Base-by-base conservation (phyloP, 371 early-diverging fungal genomes). In the Apophysomyces trapeziformis region DNA sequence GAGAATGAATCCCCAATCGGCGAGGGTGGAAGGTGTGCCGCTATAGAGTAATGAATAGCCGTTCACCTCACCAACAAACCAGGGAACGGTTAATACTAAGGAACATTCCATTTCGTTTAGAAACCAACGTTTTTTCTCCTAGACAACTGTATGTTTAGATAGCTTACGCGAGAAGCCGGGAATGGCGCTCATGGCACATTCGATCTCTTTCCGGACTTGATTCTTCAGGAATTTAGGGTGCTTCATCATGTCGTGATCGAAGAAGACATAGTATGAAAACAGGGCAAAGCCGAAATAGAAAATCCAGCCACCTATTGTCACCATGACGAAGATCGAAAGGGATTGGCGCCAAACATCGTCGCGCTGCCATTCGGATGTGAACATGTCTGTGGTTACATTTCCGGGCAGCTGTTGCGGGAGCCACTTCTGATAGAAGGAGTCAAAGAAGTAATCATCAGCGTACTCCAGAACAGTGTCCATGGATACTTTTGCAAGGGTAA, bases 201-300 rank as follows among this genome's bases (percentile, higher is more conserved):
- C 73, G 63, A 97, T 95, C 73, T 98, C 98, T 68, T 89, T 78
- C 36, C 84, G 75, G 59, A 96, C 87, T 79, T 98, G 98, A 73
- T 95, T 92, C 69, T 86, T 88, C 63, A 98, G 84, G 67, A 89
- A 96, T 73, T 95, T 95, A 13, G 97, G 97, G 71, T 98, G 96
- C 76, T 92, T 90, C 86, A 89, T 88, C 13, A 90, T 91, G 39
- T 87, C 86, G 67, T 93, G 87, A 75, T 98, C 97, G 77, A 91
- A 98, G n/a, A 96, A 74, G 35, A 92, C 69, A 70, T 83, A 85
- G 79, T 94, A 98, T 38, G 93, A 90, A 32, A 92, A 66, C 6
- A 85, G 71, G 1, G 96, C 91, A 21, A 93, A 85, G 47, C 71
- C 56, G 58, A 95, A 89, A 75, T 98, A 98, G 67, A 95, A 89